Evolutionary conservation across 2,329 filamentous ascomycete species (phyloP).

Genomic region (Aspergillus tamarii): DNA sequence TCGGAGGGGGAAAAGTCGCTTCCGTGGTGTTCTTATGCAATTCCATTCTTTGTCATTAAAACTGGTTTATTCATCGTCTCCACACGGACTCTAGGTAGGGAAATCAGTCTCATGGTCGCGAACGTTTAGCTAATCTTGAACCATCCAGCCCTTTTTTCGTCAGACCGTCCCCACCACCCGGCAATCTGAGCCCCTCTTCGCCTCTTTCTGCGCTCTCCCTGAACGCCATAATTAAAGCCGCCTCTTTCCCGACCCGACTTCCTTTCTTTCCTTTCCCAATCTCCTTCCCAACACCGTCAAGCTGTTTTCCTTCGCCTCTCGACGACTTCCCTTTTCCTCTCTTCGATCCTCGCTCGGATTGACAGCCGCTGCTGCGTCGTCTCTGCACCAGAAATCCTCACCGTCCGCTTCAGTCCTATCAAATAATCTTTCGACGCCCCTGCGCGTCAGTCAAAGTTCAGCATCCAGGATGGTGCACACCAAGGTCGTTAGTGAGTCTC

Average conservation of each 20-base stretch:
- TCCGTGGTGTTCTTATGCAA: neutral
- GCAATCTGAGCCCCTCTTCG: constrained; percentile 22
- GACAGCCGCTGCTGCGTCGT: constrained; percentile 72
- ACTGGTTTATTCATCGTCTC: constrained; percentile 3
- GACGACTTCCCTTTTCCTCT: constrained; percentile 63
- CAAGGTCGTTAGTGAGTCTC: constrained; percentile 82
- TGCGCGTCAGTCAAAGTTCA: constrained; percentile 44
- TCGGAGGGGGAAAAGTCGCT: neutral
- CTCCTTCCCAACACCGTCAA: constrained; percentile 63
- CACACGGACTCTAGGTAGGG: neutral
- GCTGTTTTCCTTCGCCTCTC: constrained; percentile 86
- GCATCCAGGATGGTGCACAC: constrained; percentile 74
- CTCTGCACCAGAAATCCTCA: constrained; percentile 64
- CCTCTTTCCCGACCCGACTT: constrained; percentile 19
- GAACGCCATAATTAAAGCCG: constrained; percentile 23
- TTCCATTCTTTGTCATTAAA: neutral
- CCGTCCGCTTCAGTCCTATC: constrained; percentile 40
- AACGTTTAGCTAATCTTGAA: constrained; percentile 25
- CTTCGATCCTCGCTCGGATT: constrained; percentile 74
- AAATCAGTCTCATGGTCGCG: neutral
- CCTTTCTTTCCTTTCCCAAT: constrained; percentile 18
- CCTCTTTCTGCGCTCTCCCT: constrained; percentile 15
- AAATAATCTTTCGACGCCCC: constrained; percentile 40
- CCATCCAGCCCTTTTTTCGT: constrained; percentile 19
- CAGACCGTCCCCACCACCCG: constrained; percentile 19